A percentile compares a stretch with the other conserved stretches of the same genome.
Conservation (phyloP, 768 basidiomycete genomes). For the Botryobasidium botryosum region DNA sequence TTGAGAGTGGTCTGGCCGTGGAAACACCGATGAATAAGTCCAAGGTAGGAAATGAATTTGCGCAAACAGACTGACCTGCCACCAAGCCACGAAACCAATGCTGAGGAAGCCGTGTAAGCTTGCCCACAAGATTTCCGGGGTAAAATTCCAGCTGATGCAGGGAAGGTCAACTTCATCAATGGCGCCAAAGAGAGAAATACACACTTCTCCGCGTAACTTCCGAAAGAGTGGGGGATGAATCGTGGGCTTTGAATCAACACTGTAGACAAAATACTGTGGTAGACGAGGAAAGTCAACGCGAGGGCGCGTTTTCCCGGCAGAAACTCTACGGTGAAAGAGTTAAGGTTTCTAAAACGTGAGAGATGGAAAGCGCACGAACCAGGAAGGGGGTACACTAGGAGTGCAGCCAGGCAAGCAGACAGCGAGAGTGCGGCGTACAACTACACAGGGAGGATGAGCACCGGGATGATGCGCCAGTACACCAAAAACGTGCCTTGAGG, state of each 20-base stretch:
- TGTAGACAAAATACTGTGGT: conserved; percentile 58
- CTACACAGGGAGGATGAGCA: conserved; percentile 21
- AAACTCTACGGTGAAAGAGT: conserved; percentile 36
- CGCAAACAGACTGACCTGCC: conserved; percentile 49
- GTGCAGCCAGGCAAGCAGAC: conserved; percentile 39
- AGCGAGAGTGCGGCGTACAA: conserved; percentile 49
- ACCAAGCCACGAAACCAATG: conserved; percentile 60
- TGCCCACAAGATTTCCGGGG: conserved; percentile 62
- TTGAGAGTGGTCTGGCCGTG: too few relatives aligned
- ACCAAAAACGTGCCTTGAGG: conserved; percentile 38
- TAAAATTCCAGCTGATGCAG: conserved; percentile 28
- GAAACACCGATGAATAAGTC: too few relatives aligned
- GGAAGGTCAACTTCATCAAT: not conserved
- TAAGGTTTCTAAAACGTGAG: not conserved
- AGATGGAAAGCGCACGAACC: conserved; percentile 28
- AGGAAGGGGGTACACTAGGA: conserved; percentile 55
- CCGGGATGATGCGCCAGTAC: not conserved
- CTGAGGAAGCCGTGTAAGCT: conserved; percentile 53
- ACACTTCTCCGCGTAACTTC: conserved; percentile 17
- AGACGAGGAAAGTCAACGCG: conserved; percentile 57
- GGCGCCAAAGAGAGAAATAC: not conserved
- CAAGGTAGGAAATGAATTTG: too few relatives aligned
- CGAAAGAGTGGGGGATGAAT: conserved; percentile 62
- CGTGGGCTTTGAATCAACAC: conserved; percentile 59
- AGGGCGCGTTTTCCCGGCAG: conserved; percentile 73